Base-by-base conservation (phyloP, 306 rosid genomes). In the Rosa lucieae region DNA sequence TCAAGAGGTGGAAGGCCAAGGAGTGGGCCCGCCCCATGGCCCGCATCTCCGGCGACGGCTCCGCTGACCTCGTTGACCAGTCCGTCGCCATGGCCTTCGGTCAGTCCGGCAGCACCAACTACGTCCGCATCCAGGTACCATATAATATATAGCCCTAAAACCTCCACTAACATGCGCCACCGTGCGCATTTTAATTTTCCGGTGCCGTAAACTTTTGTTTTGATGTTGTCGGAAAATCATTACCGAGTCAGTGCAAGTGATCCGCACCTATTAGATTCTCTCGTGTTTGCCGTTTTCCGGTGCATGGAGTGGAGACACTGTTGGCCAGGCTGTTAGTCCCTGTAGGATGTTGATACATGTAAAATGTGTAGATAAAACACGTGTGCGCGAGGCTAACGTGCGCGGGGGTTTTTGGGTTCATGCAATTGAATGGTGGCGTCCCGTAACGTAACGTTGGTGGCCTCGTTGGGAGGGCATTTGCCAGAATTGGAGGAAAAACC, bases 21-120 rank as follows among this genome's bases (percentile, higher is more conserved):
- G 94, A 96, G 26, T 96, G 99, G 99, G 92, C 96, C 84, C 89
- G 92, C 61, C 99, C 99, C 18, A 85, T 92, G 90, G 84, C 95
- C 81, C 92, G 91, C 37, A 96, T 96, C 80, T 88, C 92, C 12
- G 89, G 94, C 29, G 97, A 96, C 67, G 94, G 92, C 67, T 93
- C 98, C 0, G 94, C 98, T 5, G 99, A 96, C 78, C 75, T 91
- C 63, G 92, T 96, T 55, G 99, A 96, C 87, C 99, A 96, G 86
- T 92, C 98, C 55, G 92, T 96, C 4, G 94, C 99, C 81, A 93
- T 91, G 94, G 98, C 99, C 12, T 93, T 96, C 12, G 98, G 91
- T 12, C 98, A 93, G 68, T 72, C 77, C 85, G 88, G 92, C 43
- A 88, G 93, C 80, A 79, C 84, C 43, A 93, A 92, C 81, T 96